Percentiles rank a stretch among this genome's conserved stretches.
These are phyloP conservation scores for Saccharomycopsis fibuligera DNA, from an alignment of 805 yeast species.

Conservation along the genomic window DNA sequence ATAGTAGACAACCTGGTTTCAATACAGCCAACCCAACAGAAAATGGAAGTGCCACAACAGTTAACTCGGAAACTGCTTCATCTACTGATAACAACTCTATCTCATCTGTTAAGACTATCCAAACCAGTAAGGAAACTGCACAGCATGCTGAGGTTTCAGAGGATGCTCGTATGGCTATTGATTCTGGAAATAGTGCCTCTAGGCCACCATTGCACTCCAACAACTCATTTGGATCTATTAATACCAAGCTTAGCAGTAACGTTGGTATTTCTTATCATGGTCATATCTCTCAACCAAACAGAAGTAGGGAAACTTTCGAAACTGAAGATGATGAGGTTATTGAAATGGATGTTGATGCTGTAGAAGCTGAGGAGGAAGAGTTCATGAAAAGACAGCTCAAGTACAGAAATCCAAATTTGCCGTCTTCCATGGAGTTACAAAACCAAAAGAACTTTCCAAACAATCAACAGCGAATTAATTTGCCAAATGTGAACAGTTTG, in stretches of 20 bases:
- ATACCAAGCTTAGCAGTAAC: slow-evolving; percentile 12
- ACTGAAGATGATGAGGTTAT: slow-evolving; percentile 2
- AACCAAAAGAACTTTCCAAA: slow-evolving; percentile 8
- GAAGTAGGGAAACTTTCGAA: not conserved
- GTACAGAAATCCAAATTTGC: slow-evolving; percentile 19
- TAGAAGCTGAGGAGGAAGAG: slow-evolving; percentile 12
- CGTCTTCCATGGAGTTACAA: slow-evolving; percentile 12
- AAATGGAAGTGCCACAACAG: not conserved
- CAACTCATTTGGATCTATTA: not conserved
- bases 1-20: not conserved
- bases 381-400: slow-evolving; percentile 9
- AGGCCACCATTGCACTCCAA: not conserved
- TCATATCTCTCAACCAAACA: slow-evolving; percentile 17
- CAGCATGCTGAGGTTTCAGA: not conserved
- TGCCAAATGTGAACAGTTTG: slow-evolving; percentile 1
- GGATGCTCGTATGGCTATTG: not conserved
- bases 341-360: slow-evolving; percentile 10
- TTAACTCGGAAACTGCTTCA: not conserved
- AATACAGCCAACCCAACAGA: not conserved
- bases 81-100: not conserved
- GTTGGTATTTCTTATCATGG: slow-evolving; percentile 20
- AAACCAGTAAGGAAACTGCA: not conserved
- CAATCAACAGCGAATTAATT: not conserved
- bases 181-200: not conserved
- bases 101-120: slow-evolving; percentile 1